Evolutionary conservation across 208 protist species (phyloP).

Genomic region (Trypanosoma vivax): DNA sequence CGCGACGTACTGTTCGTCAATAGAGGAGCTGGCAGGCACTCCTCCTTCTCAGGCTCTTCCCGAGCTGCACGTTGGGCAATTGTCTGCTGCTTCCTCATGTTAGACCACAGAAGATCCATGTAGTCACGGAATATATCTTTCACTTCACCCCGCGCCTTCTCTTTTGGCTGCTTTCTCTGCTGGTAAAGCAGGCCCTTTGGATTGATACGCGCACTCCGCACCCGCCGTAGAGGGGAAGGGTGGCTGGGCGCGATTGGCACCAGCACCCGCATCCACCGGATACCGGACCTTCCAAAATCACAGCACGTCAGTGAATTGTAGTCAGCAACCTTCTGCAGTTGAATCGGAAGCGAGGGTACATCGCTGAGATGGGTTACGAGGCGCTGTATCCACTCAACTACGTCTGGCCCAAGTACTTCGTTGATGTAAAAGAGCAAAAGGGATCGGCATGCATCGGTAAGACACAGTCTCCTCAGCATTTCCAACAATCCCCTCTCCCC

Average conservation of each 20-base stretch:
- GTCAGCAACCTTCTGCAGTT: background rate
- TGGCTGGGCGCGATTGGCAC: background rate
- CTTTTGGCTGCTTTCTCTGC: no score
- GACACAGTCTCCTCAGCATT: constrained; percentile 2
- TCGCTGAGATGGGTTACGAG: background rate
- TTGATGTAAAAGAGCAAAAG: constrained; percentile 15
- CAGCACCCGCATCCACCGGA: constrained; percentile 1
- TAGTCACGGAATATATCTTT: no score
- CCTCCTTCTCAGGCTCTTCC: no score
- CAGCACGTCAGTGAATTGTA: background rate
- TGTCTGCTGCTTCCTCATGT: no score
- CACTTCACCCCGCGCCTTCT: no score
- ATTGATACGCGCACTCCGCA: no score
- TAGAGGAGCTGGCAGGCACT: background rate
- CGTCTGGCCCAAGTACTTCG: constrained; percentile 14
- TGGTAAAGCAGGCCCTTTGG: no score
- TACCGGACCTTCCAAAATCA: background rate
- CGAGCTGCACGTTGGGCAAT: no score
- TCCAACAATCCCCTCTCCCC: constrained; percentile 2
- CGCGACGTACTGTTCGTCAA: background rate
- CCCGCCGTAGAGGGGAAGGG: no score
- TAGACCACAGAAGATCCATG: no score
- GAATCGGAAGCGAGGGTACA: constrained; percentile 4
- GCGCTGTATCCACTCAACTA: constrained; percentile 1
- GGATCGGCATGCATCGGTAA: constrained; percentile 5